Conservation (phyloP, 495 filamentous ascomycete genomes). For the Penicillium odoratum region DNA sequence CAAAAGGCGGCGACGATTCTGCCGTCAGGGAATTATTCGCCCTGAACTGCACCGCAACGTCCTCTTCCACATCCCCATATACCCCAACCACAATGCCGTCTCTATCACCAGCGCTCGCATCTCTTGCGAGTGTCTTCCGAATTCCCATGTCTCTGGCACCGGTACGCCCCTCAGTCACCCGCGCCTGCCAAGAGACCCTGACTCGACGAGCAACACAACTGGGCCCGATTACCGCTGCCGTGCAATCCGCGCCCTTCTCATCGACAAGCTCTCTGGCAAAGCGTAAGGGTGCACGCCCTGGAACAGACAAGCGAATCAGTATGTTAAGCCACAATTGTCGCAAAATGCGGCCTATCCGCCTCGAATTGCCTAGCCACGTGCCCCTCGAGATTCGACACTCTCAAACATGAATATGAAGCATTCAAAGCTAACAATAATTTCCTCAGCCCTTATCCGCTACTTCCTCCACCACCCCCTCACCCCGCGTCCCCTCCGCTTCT, state of each 20-base stretch:
- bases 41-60: constrained; percentile 18
- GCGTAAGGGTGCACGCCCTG: constrained; percentile 26
- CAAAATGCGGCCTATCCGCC: not conserved
- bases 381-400: not conserved
- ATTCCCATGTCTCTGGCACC: constrained; percentile 40
- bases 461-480: constrained; percentile 63
- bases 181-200: constrained; percentile 31
- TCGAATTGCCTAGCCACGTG: constrained; percentile 3
- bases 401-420: constrained; percentile 7
- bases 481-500: constrained; percentile 81
- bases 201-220: constrained; percentile 26
- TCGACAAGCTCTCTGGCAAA: constrained; percentile 41
- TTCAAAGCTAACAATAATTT: constrained; percentile 5
- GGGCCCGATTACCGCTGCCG: constrained; percentile 29
- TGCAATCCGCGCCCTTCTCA: constrained; percentile 43
- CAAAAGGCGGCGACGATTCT: constrained; percentile 28
- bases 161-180: constrained; percentile 30
- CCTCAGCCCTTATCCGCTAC: constrained; percentile 61
- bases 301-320: constrained; percentile 50
- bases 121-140: constrained; percentile 46
- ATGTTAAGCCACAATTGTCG: constrained; percentile 25
- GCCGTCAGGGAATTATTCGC: constrained; percentile 34
- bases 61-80: constrained; percentile 18
- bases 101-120: constrained; percentile 45
- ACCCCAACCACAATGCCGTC: constrained; percentile 35